phyloP scores from a whole-genome alignment of 208 protist species.

The Hexamita inflata region DNA sequence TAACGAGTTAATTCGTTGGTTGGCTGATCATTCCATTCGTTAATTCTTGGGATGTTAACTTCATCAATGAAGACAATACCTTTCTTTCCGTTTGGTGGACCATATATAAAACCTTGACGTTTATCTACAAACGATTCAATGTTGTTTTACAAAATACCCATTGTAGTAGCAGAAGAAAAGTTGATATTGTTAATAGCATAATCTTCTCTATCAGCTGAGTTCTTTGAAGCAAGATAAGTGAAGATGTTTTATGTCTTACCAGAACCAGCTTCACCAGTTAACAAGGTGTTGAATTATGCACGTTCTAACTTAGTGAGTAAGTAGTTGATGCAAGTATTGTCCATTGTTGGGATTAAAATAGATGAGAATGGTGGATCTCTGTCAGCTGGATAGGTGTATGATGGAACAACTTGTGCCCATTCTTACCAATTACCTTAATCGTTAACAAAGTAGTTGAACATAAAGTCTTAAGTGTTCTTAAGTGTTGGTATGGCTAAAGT shows the following conservation, averaged over 20 bases:
- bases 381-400: constrained; percentile 27
- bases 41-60: constrained; percentile 85
- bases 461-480: constrained; percentile 25
- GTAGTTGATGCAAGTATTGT: constrained; percentile 76
- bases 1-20: constrained; percentile 66
- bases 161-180: constrained; percentile 62
- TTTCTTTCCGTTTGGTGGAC: constrained; percentile 74
- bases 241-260: constrained; percentile 59
- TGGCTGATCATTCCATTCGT: constrained; percentile 59
- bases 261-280: constrained; percentile 60
- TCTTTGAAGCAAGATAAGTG: constrained; percentile 43
- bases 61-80: constrained; percentile 90
- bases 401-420: constrained; percentile 7
- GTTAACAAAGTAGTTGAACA: constrained; percentile 80
- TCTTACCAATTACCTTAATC: constrained; percentile 39
- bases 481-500: constrained; percentile 49
- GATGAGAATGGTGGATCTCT: constrained; percentile 69
- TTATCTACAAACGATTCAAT: constrained; percentile 77
- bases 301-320: constrained; percentile 48
- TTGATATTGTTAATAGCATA: constrained; percentile 51
- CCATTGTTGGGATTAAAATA: constrained; percentile 80
- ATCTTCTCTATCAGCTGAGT: constrained; percentile 45
- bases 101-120: constrained; percentile 72
- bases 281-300: constrained; percentile 43
- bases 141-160: constrained; percentile 56